These are phyloP conservation scores for Pontederia paniculata DNA, from an alignment of 176 grass and related monocot species.

Conservation along the genomic window DNA sequence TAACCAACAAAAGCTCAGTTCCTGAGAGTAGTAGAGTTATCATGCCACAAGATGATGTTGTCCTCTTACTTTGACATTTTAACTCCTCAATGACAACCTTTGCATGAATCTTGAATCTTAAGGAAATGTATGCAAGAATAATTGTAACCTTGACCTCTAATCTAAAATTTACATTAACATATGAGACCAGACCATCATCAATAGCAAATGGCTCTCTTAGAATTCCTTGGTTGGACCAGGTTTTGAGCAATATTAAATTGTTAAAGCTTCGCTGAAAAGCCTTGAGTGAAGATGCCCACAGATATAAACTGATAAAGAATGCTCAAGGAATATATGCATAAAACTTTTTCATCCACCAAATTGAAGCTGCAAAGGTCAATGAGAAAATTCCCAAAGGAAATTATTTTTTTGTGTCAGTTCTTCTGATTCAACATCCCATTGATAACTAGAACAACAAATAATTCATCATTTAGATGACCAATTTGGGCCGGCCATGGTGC, in stretches of 20 bases:
- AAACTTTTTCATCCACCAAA: slow-evolving; percentile 67
- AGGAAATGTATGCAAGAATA: slow-evolving; percentile 80
- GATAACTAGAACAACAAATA: slow-evolving; percentile 50
- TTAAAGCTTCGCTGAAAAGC: slow-evolving; percentile 38
- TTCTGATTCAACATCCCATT: slow-evolving; percentile 44
- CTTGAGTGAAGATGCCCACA: slow-evolving; percentile 87
- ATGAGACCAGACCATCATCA: slow-evolving; percentile 77
- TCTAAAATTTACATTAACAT: slow-evolving; percentile 80
- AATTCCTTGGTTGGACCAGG: slow-evolving; percentile 40
- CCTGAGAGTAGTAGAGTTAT: slow-evolving; percentile 76
- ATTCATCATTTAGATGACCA: slow-evolving; percentile 78
- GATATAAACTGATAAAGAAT: slow-evolving; percentile 72
- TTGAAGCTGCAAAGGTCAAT: slow-evolving; percentile 67
- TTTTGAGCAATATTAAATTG: slow-evolving; percentile 78
- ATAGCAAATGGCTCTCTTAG: slow-evolving; percentile 95
- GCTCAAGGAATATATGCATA: slow-evolving; percentile 67
- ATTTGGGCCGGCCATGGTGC: too few relatives aligned
- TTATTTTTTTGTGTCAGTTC: slow-evolving; percentile 47
- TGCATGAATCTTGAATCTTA: slow-evolving; percentile 95
- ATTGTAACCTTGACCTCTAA: slow-evolving; percentile 73
- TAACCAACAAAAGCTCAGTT: slow-evolving; percentile 60
- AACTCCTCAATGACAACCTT: slow-evolving; percentile 52
- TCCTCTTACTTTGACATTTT: slow-evolving; percentile 37
- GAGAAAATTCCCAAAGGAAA: slow-evolving; percentile 71
- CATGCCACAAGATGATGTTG: slow-evolving; percentile 50